Evolutionary conservation across 1,284 basidiomycete genomes (phyloP).

Genomic region (Malassezia equina): DNA sequence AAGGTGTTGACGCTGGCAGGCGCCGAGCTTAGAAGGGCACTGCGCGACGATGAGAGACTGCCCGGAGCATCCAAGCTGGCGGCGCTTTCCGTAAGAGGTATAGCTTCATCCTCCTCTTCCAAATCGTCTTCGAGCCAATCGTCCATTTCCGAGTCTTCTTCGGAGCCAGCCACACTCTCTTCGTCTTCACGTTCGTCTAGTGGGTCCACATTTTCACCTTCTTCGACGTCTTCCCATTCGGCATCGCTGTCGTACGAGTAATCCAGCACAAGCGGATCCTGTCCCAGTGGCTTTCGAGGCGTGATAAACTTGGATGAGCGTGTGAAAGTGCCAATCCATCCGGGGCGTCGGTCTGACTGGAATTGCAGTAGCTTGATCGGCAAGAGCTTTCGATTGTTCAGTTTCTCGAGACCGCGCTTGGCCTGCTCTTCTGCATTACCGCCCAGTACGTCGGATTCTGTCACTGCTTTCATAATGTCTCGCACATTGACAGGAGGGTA

Average conservation of each 20-base stretch:
- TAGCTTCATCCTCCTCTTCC: conserved; percentile 21
- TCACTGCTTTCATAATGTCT: conserved; percentile 41
- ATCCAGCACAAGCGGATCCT: conserved; percentile 42
- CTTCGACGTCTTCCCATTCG: conserved; percentile 43
- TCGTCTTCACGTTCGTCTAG: conserved; percentile 31
- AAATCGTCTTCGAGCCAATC: conserved; percentile 46
- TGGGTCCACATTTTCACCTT: conserved; percentile 40
- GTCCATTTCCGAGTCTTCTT: conserved; percentile 42
- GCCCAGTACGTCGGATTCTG: conserved; percentile 40
- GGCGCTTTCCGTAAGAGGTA: conserved; percentile 19
- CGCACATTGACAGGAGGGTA: conserved; percentile 35
- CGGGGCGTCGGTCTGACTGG: conserved; percentile 37
- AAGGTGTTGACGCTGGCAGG: conserved; percentile 2
- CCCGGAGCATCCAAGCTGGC: conserved; percentile 1
- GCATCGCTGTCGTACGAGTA: conserved; percentile 45
- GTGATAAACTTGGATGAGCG: conserved; percentile 38
- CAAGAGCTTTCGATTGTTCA: conserved; percentile 33
- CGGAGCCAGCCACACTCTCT: conserved; percentile 23
- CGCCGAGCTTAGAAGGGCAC: conserved; percentile 9
- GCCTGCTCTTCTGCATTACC: conserved; percentile 37
- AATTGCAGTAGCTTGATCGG: conserved; percentile 44
- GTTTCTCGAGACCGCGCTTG: conserved; percentile 26
- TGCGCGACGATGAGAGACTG: conserved; percentile 24
- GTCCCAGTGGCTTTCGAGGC: conserved; percentile 34
- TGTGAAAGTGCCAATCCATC: conserved; percentile 44